Percentiles rank a stretch among this genome's conserved stretches.
Conservation (phyloP, 2,329 filamentous ascomycete genomes). For the Sporothrix protearum region DNA sequence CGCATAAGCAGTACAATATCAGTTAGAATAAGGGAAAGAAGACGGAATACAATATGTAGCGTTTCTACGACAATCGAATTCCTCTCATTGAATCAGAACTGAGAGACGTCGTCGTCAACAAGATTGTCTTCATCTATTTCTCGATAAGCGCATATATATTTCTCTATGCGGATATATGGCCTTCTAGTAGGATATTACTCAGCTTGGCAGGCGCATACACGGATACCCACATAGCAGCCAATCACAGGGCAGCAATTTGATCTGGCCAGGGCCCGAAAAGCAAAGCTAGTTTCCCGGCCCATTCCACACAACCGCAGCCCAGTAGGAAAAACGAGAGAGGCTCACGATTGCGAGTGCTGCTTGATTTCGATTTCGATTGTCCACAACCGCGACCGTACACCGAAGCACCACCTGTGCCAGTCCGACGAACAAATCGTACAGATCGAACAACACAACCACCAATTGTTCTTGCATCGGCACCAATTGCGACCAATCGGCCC, state of each 20-base stretch:
- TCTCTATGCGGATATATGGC: not conserved
- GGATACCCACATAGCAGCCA: slow-evolving; percentile 9
- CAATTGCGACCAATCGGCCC: not conserved
- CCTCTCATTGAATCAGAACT: no score
- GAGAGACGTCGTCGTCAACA: not conserved
- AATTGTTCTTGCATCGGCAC: not conserved
- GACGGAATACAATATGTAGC: no score
- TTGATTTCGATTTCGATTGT: not conserved
- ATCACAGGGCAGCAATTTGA: slow-evolving; percentile 28
- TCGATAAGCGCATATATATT: not conserved
- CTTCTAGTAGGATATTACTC: not conserved
- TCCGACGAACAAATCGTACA: not conserved
- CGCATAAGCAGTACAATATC: no score
- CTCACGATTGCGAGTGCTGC: slow-evolving; percentile 4
- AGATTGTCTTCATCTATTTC: not conserved
- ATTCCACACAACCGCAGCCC: slow-evolving; percentile 22
- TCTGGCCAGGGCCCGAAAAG: slow-evolving; percentile 24
- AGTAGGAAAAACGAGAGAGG: slow-evolving; percentile 15
- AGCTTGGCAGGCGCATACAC: not conserved
- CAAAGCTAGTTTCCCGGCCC: slow-evolving; percentile 26
- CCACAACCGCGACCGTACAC: not conserved
- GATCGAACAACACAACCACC: no score
- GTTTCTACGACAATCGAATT: no score
- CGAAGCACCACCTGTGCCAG: not conserved
- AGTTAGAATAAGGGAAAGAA: no score